These are phyloP conservation scores for Syzygium syzygioides DNA, from an alignment of 441 rosid genomes.

Conservation along the genomic window DNA sequence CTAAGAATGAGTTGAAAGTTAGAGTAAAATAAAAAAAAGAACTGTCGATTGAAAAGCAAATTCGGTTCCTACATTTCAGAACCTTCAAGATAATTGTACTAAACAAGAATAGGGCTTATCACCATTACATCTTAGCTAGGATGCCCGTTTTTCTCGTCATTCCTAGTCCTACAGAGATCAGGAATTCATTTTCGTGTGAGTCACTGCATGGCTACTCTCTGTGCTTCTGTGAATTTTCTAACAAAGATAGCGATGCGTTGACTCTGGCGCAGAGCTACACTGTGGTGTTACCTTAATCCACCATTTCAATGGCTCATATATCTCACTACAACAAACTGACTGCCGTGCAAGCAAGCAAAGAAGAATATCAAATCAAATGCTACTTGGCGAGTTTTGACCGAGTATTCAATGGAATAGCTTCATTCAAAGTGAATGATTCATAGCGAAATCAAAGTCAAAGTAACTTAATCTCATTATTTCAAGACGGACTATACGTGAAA, in stretches of 20 bases:
- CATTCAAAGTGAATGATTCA: not conserved
- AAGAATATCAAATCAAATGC: not conserved
- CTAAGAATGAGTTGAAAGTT: too few species aligned
- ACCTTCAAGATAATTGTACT: not conserved
- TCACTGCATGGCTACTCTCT: not conserved
- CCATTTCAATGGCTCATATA: not conserved
- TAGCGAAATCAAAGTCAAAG: not conserved
- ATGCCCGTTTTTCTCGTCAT: not conserved
- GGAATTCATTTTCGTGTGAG: not conserved
- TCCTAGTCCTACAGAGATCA: not conserved
- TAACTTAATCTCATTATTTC: not conserved
- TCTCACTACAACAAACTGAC: not conserved
- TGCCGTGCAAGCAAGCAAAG: not conserved
- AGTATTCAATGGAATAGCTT: not conserved
- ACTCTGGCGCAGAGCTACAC: not conserved
- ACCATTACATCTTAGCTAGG: not conserved
- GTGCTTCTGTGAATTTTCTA: not conserved
- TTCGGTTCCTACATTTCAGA: not conserved
- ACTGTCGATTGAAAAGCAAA: not conserved
- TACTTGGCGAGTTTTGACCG: not conserved
- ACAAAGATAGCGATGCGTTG: not conserved
- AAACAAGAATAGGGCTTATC: not conserved
- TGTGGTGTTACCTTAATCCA: not conserved
- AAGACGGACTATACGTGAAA: not conserved
- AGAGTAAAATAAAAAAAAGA: too few species aligned